Percentiles rank a stretch among this genome's conserved stretches.
Evolutionary conservation across 441 rosid species (phyloP).

Genomic region (Aleurites moluccanus): DNA sequence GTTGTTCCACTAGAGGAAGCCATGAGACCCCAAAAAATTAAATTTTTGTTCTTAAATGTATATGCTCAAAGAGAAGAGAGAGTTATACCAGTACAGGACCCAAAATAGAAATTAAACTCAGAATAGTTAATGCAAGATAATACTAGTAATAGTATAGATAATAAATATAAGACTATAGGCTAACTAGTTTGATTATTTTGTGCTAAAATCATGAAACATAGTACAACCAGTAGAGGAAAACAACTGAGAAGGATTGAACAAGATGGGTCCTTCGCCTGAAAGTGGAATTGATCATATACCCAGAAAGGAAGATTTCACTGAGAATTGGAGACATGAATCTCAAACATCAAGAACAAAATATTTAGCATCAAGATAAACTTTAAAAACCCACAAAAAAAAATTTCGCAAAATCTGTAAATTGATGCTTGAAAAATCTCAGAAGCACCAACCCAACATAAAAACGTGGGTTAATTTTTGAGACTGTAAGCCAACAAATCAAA

Average conservation of each 20-base stretch:
- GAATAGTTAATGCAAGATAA: constrained; percentile 12
- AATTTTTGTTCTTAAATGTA: too few relatives aligned
- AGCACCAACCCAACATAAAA: constrained; percentile 3
- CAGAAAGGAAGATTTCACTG: constrained; percentile 75
- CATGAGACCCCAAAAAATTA: constrained; percentile 15
- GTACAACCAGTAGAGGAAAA: constrained; percentile 91
- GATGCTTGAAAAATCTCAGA: constrained; percentile 16
- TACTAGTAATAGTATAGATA: background rate
- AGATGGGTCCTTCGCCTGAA: constrained; percentile 91
- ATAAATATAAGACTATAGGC: constrained; percentile 22
- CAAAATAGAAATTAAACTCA: constrained; percentile 31
- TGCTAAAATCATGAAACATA: constrained; percentile 69
- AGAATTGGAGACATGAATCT: constrained; percentile 97
- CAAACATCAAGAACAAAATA: constrained; percentile 62
- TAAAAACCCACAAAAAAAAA: background rate
- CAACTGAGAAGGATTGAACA: constrained; percentile 98
- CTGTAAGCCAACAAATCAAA: background rate
- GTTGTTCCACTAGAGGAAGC: constrained; percentile 56
- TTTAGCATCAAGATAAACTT: constrained; percentile 45
- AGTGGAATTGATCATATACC: constrained; percentile 74
- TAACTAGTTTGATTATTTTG: constrained; percentile 3
- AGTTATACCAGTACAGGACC: constrained; percentile 41
- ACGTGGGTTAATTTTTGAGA: background rate
- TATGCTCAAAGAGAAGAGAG: constrained; percentile 23
- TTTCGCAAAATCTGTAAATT: background rate